Evolutionary conservation across 2,329 filamentous ascomycete species (phyloP).

Genomic region (Mycogone perniciosa): DNA sequence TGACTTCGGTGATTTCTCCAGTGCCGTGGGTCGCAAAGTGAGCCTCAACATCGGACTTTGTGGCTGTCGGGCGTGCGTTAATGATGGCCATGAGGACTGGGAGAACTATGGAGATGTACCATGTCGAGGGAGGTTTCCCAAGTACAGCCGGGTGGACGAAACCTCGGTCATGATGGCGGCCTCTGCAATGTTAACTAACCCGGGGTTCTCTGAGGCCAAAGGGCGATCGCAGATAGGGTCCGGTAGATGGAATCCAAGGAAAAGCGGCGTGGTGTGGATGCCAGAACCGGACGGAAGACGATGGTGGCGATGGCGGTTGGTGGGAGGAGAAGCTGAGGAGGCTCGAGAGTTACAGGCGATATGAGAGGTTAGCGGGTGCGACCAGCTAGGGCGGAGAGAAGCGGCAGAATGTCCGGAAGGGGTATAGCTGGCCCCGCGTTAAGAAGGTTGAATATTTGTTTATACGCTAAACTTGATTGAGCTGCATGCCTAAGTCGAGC

Average conservation of each 20-base stretch:
- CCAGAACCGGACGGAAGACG: neutral
- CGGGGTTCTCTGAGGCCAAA: conserved; percentile 1
- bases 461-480: too few species aligned
- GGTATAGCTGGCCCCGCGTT: conserved; percentile 12
- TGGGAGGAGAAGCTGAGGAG: neutral
- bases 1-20: conserved; percentile 97
- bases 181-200: conserved; percentile 1
- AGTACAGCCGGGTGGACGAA: conserved; percentile 88
- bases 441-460: neutral
- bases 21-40: conserved; percentile 95
- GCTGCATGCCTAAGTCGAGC: too few species aligned
- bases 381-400: conserved; percentile 18
- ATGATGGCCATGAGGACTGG: conserved; percentile 28
- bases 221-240: neutral
- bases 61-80: conserved; percentile 60
- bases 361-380: conserved; percentile 18
- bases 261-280: neutral
- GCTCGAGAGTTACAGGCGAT: conserved; percentile 1
- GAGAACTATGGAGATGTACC: conserved; percentile 49
- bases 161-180: conserved; percentile 69
- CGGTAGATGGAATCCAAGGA: conserved; percentile 3
- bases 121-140: conserved; percentile 95
- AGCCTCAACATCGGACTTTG: conserved; percentile 91
- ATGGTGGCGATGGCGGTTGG: neutral
- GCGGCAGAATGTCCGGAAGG: conserved; percentile 20